Percentiles rank a stretch among this genome's conserved stretches.
phyloP scores from a whole-genome alignment of 352 stramenopile genomes.

The Ochromonadaceae sp. region DNA sequence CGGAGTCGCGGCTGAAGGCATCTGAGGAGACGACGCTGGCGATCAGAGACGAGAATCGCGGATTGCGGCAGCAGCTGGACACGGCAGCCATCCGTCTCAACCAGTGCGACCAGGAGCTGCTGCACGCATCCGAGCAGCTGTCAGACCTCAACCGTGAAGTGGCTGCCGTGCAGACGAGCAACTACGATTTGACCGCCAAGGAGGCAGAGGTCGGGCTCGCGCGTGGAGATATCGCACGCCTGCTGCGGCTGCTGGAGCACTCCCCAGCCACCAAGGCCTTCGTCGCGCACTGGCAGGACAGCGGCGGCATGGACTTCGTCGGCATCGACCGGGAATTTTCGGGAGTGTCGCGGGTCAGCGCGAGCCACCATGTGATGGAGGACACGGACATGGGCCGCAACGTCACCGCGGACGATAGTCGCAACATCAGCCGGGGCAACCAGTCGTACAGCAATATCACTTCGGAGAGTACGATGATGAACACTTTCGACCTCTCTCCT shows the following conservation, averaged over 20 bases:
- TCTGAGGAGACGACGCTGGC: background rate
- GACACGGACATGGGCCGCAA: too few relatives aligned
- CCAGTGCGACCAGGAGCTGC: conserved; percentile 10
- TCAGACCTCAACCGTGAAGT: background rate
- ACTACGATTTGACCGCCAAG: background rate
- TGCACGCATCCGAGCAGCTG: conserved; percentile 12
- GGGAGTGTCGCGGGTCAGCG: too few relatives aligned
- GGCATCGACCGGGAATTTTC: conserved; percentile 3
- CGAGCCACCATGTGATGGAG: too few relatives aligned
- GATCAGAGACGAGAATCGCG: background rate
- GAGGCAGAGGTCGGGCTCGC: background rate
- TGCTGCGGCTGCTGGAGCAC: conserved; percentile 3
- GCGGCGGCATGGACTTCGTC: background rate
- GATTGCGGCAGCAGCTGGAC: background rate
- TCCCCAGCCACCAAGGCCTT: conserved; percentile 4
- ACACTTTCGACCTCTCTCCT: background rate
- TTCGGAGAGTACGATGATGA: too few relatives aligned
- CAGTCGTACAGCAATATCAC: too few relatives aligned
- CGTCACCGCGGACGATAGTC: too few relatives aligned
- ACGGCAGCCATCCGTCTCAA: background rate
- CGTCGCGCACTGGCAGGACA: conserved; percentile 6
- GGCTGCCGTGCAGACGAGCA: background rate
- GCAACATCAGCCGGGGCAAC: too few relatives aligned
- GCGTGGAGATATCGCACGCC: conserved; percentile 7
- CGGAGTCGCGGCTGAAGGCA: background rate